These are phyloP conservation scores for Coniochaeta sp. DNA, from an alignment of 2,329 filamentous ascomycete genomes.

Conservation along the genomic window DNA sequence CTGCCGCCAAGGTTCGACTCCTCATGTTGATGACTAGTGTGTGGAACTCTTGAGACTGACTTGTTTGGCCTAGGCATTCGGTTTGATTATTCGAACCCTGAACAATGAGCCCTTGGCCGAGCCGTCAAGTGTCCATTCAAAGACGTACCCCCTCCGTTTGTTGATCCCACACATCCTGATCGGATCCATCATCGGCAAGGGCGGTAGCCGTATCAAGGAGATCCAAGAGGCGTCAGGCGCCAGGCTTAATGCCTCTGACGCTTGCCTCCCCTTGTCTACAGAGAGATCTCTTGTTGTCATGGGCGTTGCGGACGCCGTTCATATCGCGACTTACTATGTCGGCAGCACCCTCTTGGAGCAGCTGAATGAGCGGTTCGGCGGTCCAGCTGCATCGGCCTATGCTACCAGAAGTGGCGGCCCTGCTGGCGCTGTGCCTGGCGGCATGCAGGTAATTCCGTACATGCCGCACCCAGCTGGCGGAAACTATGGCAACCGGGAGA, in stretches of 20 bases:
- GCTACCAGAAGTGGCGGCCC: conserved; percentile 90
- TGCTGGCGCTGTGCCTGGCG: conserved; percentile 87
- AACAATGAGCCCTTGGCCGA: conserved; percentile 92
- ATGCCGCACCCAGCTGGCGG: conserved; percentile 88
- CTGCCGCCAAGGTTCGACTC: conserved; percentile 77
- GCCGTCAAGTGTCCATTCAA: conserved; percentile 85
- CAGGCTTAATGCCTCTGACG: conserved; percentile 91
- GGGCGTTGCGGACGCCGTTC: conserved; percentile 94
- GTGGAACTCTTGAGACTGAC: conserved; percentile 17
- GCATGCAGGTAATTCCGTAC: conserved; percentile 99
- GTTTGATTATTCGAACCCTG: conserved; percentile 92
- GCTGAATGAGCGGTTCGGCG: conserved; percentile 91
- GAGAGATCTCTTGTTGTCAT: conserved; percentile 97
- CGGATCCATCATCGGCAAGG: conserved; percentile 97
- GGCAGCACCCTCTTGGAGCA: conserved; percentile 97
- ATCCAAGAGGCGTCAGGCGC: conserved; percentile 98
- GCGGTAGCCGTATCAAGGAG: conserved; percentile 89
- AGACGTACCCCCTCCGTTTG: conserved; percentile 93
- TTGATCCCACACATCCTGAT: conserved; percentile 96
- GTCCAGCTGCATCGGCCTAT: conserved; percentile 94
- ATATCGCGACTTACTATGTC: conserved; percentile 98
- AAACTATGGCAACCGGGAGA: conserved; percentile 86
- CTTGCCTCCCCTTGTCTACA: conserved; percentile 87
- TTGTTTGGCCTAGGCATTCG: conserved; percentile 63
- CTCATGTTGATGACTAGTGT: conserved; percentile 4